Evolutionary conservation across 2,329 filamentous ascomycete species (phyloP).

Genomic region (Colletotrichum nymphaeae): DNA sequence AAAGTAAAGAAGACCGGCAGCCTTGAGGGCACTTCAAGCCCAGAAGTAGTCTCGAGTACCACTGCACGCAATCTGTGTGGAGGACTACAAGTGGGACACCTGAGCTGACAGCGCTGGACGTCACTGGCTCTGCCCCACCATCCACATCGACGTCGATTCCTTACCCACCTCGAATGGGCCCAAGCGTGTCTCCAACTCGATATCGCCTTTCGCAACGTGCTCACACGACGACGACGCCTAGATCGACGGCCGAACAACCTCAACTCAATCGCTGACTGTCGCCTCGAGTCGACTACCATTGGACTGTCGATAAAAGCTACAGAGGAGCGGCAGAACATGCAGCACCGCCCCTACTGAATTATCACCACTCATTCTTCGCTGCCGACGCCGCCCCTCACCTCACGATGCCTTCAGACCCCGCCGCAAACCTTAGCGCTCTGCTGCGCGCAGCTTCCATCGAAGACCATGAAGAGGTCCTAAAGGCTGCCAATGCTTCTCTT

Average conservation of each 20-base stretch:
- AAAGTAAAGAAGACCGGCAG: background rate
- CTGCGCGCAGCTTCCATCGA: slow-evolving; percentile 67
- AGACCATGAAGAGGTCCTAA: slow-evolving; percentile 81
- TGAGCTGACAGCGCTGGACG: background rate
- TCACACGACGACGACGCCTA: slow-evolving; percentile 2
- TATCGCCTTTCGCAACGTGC: background rate
- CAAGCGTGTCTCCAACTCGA: slow-evolving; percentile 15
- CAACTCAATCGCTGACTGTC: background rate
- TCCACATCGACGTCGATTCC: background rate
- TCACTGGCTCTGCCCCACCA: slow-evolving; percentile 27
- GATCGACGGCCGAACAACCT: background rate
- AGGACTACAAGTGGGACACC: slow-evolving; percentile 8
- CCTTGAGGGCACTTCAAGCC: background rate
- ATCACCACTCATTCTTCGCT: background rate
- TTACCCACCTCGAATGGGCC: slow-evolving; percentile 2
- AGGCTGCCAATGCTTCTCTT: slow-evolving; percentile 70
- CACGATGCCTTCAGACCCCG: slow-evolving; percentile 55
- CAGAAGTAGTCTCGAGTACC: slow-evolving; percentile 1
- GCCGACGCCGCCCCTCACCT: slow-evolving; percentile 1
- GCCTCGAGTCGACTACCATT: background rate
- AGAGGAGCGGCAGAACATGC: slow-evolving; percentile 6
- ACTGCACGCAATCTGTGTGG: background rate
- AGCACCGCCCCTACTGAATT: background rate
- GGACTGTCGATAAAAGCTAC: background rate
- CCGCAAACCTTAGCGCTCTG: slow-evolving; percentile 63